A percentile compares a stretch with the other conserved stretches of the same genome.
phyloP scores from a whole-genome alignment of 805 yeast genomes.

The Starmerella sirachaensis region DNA sequence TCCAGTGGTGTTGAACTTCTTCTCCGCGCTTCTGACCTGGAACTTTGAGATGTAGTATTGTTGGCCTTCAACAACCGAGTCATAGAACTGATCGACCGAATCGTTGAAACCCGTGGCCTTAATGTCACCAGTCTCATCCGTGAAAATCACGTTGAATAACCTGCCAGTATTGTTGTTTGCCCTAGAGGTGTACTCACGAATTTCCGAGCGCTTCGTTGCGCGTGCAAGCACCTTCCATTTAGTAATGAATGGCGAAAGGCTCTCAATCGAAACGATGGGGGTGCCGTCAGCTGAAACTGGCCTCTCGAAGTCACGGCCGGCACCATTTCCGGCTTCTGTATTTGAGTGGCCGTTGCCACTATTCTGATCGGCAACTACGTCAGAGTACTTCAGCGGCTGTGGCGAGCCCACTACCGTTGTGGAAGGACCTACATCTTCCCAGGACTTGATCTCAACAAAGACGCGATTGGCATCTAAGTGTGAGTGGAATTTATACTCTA shows the following conservation, averaged over 20 bases:
- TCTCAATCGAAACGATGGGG: constrained; percentile 16
- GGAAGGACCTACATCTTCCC: constrained; percentile 10
- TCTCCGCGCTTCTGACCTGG: constrained; percentile 69
- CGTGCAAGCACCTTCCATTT: constrained; percentile 90
- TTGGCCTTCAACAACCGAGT: constrained; percentile 72
- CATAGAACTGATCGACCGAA: constrained; percentile 66
- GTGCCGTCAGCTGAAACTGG: not conserved
- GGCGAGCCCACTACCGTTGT: constrained; percentile 4
- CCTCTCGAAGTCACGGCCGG: not conserved
- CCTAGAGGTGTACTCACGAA: constrained; percentile 62
- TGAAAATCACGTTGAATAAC: constrained; percentile 71
- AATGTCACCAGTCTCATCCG: constrained; percentile 93
- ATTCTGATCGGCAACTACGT: not conserved
- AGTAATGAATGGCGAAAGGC: constrained; percentile 75
- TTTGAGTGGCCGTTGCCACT: constrained; percentile 2
- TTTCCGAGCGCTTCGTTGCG: constrained; percentile 75
- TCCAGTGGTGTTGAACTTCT: constrained; percentile 67
- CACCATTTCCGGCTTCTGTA: not conserved
- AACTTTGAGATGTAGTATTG: constrained; percentile 81
- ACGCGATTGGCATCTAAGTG: not conserved
- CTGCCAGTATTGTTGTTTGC: constrained; percentile 55
- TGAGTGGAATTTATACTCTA: not conserved
- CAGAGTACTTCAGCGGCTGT: not conserved
- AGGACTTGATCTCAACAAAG: not conserved
- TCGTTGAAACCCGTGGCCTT: constrained; percentile 91